A percentile compares a stretch with the other conserved stretches of the same genome.
phyloP scores from a whole-genome alignment of 192 early-diverging fungal species.

The Backusella tuberculispora region DNA sequence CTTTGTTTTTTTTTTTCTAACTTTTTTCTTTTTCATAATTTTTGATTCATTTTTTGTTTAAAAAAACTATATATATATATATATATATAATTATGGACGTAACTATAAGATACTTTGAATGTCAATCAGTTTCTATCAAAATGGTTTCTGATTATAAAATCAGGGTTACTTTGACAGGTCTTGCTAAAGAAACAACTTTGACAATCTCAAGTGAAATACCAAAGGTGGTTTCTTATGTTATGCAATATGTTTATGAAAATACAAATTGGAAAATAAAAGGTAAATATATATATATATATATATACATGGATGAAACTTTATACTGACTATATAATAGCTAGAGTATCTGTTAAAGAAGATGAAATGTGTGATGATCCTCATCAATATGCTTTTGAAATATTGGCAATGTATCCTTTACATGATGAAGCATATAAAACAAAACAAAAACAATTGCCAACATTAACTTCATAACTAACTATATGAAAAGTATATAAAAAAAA shows the following conservation, averaged over 20 bases:
- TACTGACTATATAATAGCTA: not conserved
- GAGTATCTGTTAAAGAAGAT: not conserved
- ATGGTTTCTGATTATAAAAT: not conserved
- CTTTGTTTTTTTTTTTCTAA: too few relatives aligned
- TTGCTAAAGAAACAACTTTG: not conserved
- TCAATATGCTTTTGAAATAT: not conserved
- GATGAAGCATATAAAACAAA: not conserved
- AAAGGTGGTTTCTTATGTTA: not conserved
- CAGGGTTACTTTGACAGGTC: not conserved
- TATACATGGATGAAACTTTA: too few relatives aligned
- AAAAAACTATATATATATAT: too few relatives aligned
- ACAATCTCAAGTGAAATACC: not conserved
- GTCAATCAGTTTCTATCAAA: constrained; percentile 1
- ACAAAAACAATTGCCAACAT: not conserved
- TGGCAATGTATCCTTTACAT: not conserved
- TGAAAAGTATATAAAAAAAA: too few relatives aligned
- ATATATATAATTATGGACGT: constrained; percentile 1
- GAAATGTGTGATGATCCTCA: not conserved
- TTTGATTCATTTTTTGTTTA: not conserved
- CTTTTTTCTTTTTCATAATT: not conserved
- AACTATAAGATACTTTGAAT: constrained; percentile 6
- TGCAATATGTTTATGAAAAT: constrained; percentile 5
- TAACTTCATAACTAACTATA: not conserved
- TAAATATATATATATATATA: not conserved
- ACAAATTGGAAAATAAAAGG: constrained; percentile 7